Evolutionary conservation across 495 filamentous ascomycete species (phyloP), one percentile per base, ranked within the genome.

Genomic region (Penicillium alfredii): DNA sequence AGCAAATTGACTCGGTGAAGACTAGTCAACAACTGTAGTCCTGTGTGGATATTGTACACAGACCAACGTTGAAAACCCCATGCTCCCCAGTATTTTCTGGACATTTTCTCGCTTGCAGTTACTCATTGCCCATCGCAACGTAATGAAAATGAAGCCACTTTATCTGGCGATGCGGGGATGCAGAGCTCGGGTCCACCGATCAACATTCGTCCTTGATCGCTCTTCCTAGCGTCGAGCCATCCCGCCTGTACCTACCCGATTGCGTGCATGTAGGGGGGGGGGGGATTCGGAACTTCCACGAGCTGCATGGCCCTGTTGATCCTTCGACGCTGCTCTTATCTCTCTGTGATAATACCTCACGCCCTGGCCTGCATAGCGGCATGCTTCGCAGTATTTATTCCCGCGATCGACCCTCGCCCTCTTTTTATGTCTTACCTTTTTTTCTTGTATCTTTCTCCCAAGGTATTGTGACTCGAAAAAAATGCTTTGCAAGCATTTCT

Each of bases 401-500:
- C 3, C 8, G 23, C 23, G 3, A 25, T 25, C 11, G 23, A 25
- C 23, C 23, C 23, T n/a, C n/a, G n/a, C n/a, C n/a, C n/a, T n/a
- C n/a, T n/a, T n/a, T n/a, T n/a, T n/a, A n/a, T n/a, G n/a, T n/a
- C n/a, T n/a, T n/a, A n/a, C n/a, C n/a, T n/a, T n/a, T n/a, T n/a
- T n/a, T n/a, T n/a, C n/a, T n/a, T n/a, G n/a, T n/a, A n/a, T n/a
- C n/a, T n/a, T n/a, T 25, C 23, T 25, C 5, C 8, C 23, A 25
- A 7, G 3, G 23, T n/a, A 25, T 25, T 25, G 8, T 7, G n/a
- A n/a, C n/a, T n/a, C n/a, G n/a, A n/a, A n/a, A n/a, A n/a, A n/a
- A 25, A 55, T 55, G 51, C 40, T 47, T 42, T 20, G 48, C 11
- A 38, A 43, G 7, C 17, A 33, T 26, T 22, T 56, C 14, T 40